Evolutionary conservation across 768 basidiomycete genomes (phyloP).

Genomic region (Royoungia palumana): DNA sequence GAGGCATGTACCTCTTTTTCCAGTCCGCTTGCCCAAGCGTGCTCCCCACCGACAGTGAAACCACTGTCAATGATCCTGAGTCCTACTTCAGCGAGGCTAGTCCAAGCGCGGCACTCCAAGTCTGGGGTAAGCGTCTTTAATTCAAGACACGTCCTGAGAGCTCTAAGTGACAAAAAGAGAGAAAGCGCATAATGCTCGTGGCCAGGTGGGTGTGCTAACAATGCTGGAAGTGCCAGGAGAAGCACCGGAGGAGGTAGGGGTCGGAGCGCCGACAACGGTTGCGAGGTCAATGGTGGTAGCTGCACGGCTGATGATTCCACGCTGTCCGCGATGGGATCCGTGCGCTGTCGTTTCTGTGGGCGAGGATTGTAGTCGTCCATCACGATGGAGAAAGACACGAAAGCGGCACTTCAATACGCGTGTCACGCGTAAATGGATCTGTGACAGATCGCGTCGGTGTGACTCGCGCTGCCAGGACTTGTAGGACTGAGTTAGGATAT

Average conservation of each 20-base stretch:
- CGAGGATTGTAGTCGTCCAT: conserved; percentile 33
- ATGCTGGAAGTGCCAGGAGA: conserved; percentile 57
- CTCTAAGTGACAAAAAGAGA: conserved; percentile 51
- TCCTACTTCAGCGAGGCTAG: conserved; percentile 65
- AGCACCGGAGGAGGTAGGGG: conserved; percentile 44
- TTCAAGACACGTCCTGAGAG: conserved; percentile 54
- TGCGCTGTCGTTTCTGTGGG: conserved; percentile 35
- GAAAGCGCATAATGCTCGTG: conserved; percentile 54
- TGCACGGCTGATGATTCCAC: not conserved
- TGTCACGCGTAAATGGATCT: conserved; percentile 29
- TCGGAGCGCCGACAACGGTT: conserved; percentile 16
- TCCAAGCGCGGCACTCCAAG: conserved; percentile 70
- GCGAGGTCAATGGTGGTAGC: not conserved
- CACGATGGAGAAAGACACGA: conserved; percentile 2
- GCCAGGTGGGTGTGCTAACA: conserved; percentile 63
- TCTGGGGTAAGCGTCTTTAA: conserved; percentile 50
- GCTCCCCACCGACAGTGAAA: conserved; percentile 33
- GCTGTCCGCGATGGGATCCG: not conserved
- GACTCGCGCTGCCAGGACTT: too few species aligned
- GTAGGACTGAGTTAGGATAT: too few species aligned
- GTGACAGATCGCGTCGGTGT: conserved; percentile 30
- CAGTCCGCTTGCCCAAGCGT: conserved; percentile 48
- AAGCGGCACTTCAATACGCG: conserved; percentile 1
- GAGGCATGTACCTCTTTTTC: conserved; percentile 47
- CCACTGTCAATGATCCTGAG: conserved; percentile 52